These are phyloP conservation scores for Yamadazyma oceani DNA, from an alignment of 1,139 yeast genomes.

Conservation along the genomic window DNA sequence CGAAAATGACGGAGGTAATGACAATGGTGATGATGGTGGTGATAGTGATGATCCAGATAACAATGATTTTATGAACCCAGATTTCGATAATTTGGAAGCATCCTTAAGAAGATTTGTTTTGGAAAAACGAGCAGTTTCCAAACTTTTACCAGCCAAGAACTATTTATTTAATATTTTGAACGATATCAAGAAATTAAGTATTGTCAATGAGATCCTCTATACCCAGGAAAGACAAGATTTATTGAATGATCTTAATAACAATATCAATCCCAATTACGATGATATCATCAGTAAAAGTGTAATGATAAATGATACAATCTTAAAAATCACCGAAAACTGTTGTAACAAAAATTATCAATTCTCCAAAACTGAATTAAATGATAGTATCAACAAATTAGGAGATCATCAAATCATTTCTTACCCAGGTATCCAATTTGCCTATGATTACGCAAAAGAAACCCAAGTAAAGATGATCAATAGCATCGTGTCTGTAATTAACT, in stretches of 20 bases:
- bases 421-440: constrained; percentile 62
- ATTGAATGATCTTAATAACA: constrained; percentile 44
- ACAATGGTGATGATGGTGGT: constrained; percentile 16
- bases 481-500: constrained; percentile 60
- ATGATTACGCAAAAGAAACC: constrained; percentile 69
- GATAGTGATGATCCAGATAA: constrained; percentile 36
- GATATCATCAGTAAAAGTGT: constrained; percentile 51
- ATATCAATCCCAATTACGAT: constrained; percentile 66
- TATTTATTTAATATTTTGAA: constrained; percentile 66
- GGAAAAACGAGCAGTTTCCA: constrained; percentile 86
- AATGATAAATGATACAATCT: constrained; percentile 59
- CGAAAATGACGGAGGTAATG: constrained; percentile 22
- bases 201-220: constrained; percentile 59
- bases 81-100: constrained; percentile 82
- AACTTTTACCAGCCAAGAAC: constrained; percentile 88
- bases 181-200: constrained; percentile 64
- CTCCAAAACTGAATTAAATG: constrained; percentile 54
- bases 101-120: constrained; percentile 83
- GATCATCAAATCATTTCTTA: constrained; percentile 55
- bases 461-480: constrained; percentile 66
- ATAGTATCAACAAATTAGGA: constrained; percentile 59
- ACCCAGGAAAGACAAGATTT: constrained; percentile 47
- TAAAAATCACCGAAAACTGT: constrained; percentile 59
- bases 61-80: constrained; percentile 43
- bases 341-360: constrained; percentile 60